phyloP scores from a whole-genome alignment of 2,329 filamentous ascomycete genomes.

The Penicillium sp. region DNA sequence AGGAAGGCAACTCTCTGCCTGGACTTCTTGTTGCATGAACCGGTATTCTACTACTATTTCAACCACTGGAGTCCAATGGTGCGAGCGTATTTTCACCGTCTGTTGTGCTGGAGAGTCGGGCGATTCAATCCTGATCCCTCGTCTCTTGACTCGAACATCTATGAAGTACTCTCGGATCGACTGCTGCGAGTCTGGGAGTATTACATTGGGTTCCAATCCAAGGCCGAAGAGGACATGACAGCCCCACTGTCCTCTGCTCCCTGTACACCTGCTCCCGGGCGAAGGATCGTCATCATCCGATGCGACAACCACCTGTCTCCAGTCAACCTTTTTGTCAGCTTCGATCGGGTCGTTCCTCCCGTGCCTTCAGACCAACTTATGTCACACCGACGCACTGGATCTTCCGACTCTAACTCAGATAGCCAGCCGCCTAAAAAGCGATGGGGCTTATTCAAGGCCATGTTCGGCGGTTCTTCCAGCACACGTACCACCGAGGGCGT shows the following conservation, averaged over 20 bases:
- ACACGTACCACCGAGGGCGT: slow-evolving; percentile 45
- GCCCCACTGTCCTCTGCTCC: slow-evolving; percentile 69
- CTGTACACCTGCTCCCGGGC: slow-evolving; percentile 78
- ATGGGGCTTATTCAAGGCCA: slow-evolving; percentile 52
- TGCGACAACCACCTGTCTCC: slow-evolving; percentile 63
- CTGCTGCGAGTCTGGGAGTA: slow-evolving; percentile 73
- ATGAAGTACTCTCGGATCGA: slow-evolving; percentile 62
- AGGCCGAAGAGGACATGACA: slow-evolving; percentile 56
- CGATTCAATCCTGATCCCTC: slow-evolving; percentile 66
- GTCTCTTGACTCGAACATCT: slow-evolving; percentile 66
- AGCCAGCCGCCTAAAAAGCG: slow-evolving; percentile 37
- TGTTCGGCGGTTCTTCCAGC: slow-evolving; percentile 47
- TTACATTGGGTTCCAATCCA: slow-evolving; percentile 69
- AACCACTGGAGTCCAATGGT: slow-evolving; percentile 97
- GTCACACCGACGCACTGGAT: slow-evolving; percentile 37
- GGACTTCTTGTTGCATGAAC: slow-evolving; percentile 69
- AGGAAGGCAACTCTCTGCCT: slow-evolving; percentile 69
- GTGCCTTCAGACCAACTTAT: slow-evolving; percentile 31
- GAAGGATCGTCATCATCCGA: slow-evolving; percentile 82
- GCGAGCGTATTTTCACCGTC: slow-evolving; percentile 83
- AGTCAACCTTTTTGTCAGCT: slow-evolving; percentile 56
- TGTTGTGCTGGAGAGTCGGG: slow-evolving; percentile 85
- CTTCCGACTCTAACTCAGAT: slow-evolving; percentile 28
- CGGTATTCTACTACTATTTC: slow-evolving; percentile 76
- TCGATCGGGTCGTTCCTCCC: slow-evolving; percentile 56